A percentile compares a stretch with the other conserved stretches of the same genome.
These are phyloP conservation scores for Forsythia viridissima DNA, from an alignment of 257 asterid genomes.

Conservation along the genomic window DNA sequence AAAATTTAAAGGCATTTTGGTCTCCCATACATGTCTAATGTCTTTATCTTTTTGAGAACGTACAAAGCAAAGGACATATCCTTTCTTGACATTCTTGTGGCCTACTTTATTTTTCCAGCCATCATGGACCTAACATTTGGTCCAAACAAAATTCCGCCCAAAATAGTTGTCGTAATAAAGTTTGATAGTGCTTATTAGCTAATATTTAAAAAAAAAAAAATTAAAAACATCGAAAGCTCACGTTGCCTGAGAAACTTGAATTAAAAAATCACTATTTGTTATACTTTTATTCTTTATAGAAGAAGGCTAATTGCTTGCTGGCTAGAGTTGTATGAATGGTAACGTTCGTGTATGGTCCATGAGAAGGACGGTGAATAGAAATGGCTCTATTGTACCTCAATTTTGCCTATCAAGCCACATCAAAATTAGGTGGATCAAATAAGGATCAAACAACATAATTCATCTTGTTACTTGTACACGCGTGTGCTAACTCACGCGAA, in stretches of 20 bases:
- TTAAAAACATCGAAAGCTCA: neutral
- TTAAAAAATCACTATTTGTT: no score
- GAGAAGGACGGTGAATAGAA: neutral
- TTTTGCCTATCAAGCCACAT: no score
- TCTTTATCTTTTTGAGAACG: neutral
- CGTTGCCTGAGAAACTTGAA: neutral
- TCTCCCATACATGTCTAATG: neutral
- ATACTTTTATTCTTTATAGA: conserved; percentile 4
- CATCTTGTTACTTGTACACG: no score
- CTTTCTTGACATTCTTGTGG: neutral
- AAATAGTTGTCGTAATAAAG: neutral
- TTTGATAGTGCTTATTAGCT: neutral
- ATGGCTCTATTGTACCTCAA: neutral
- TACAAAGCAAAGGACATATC: neutral
- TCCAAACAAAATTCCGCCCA: neutral
- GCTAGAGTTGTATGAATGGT: conserved; percentile 1
- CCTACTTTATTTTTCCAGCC: neutral
- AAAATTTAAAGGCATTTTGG: neutral
- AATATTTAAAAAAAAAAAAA: no score
- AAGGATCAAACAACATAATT: no score
- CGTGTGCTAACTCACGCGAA: no score
- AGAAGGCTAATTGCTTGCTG: conserved; percentile 19
- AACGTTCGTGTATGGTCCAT: conserved; percentile 6
- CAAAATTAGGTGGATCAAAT: no score
- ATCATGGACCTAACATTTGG: neutral